Conservation (phyloP, 257 asterid genomes). For the Solanum lycopersicoides region DNA sequence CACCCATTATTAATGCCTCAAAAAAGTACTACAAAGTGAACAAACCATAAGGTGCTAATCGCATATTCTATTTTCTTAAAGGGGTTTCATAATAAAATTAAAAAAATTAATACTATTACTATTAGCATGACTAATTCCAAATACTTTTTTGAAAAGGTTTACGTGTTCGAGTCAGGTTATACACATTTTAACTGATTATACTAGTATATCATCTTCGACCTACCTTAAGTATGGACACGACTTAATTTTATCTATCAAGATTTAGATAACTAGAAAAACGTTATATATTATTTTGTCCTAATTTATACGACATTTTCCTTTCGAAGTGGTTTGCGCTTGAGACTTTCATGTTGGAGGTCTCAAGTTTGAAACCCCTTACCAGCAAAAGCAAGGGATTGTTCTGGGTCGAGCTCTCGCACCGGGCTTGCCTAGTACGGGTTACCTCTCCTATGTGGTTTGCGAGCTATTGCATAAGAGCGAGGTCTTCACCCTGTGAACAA, state of each 20-base stretch:
- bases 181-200: not conserved
- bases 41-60: not conserved
- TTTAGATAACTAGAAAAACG: not conserved
- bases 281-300: no score
- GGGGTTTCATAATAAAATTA: not conserved
- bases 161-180: not conserved
- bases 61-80: not conserved
- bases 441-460: no score
- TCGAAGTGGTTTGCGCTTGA: no score
- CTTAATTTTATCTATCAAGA: not conserved
- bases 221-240: fast-evolving
- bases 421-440: no score
- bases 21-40: not conserved
- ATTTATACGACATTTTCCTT: no score
- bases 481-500: no score
- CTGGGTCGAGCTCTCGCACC: no score
- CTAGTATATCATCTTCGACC: not conserved
- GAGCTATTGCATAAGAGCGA: no score
- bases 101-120: not conserved
- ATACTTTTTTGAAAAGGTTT: not conserved
- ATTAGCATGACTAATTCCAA: not conserved
- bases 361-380: no score
- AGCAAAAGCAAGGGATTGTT: no score
- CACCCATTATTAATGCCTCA: not conserved
- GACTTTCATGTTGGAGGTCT: no score